Conservation (phyloP, 2,329 filamentous ascomycete species). For the Aspergillus tubingensis region DNA sequence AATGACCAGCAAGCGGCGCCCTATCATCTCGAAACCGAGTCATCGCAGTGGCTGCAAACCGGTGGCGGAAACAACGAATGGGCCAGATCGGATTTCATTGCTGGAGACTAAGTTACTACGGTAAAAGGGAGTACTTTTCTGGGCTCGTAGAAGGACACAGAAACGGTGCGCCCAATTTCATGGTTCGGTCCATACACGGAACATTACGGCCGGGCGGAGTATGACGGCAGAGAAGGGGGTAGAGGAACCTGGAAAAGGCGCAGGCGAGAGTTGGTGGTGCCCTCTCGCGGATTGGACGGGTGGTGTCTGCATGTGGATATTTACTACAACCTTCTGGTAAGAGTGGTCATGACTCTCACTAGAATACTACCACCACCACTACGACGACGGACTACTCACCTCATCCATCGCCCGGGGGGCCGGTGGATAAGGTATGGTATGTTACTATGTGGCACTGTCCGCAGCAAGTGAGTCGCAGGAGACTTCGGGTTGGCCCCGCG, state of each 20-base stretch:
- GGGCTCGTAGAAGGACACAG: conserved; percentile 7
- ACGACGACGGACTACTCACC: too few species aligned
- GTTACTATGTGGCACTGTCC: background rate
- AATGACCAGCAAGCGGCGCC: conserved; percentile 1
- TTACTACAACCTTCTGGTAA: conserved; percentile 7
- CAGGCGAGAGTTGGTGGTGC: conserved; percentile 7
- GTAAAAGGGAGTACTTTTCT: background rate
- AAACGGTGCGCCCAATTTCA: conserved; percentile 7
- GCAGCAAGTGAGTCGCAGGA: background rate
- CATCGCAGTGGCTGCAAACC: conserved; percentile 1
- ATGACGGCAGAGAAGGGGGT: conserved; percentile 10
- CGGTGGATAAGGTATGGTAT: conserved; percentile 4
- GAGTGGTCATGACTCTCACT: background rate
- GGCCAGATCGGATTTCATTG: conserved; percentile 2
- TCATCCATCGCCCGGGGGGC: background rate
- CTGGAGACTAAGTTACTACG: background rate
- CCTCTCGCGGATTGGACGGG: conserved; percentile 1
- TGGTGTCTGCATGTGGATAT: conserved; percentile 6
- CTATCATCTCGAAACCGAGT: conserved; percentile 2
- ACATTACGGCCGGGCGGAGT: conserved; percentile 13
- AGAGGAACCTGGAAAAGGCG: conserved; percentile 7
- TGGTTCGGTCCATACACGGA: conserved; percentile 27
- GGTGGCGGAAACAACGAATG: background rate
- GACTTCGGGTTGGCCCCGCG: conserved; percentile 1
- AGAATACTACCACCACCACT: too few species aligned